Base-by-base conservation (phyloP, 192 early-diverging fungal genomes). In the Dissophora ornata region DNA sequence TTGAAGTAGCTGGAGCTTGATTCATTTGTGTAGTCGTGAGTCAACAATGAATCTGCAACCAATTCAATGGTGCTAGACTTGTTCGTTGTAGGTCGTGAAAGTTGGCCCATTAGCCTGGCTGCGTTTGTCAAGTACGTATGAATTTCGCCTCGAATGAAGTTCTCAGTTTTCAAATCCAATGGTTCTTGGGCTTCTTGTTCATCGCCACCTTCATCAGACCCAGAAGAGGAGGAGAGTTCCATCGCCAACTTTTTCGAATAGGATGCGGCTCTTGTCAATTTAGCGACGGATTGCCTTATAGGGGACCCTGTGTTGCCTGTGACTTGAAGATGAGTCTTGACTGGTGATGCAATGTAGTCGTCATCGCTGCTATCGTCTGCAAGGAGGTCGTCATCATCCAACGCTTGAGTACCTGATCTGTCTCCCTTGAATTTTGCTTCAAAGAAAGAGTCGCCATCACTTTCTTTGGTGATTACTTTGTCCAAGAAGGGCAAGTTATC, bases 41-140 rank as follows among this genome's bases (percentile, higher is more conserved):
- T 50, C 49, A 50, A 21, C 49, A 50, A 26, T 4, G 49, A 50
- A 26, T 50, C 49, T n/a, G 49, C 49, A n/a, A 50, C 2, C 11
- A 50, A 25, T 21, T 50, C 21, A 25, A 50, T 11, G 21, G 10
- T 50, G 49, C 5, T 50, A 11, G 5, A 3, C 26, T 21, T 26
- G n/a, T 50, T 25, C 11, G 22, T 11, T 50, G 45, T 12, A 7
- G 49, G 49, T 7, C 25, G 9, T 26, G 49, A 25, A 21, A 50
- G 24, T 4, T 26, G 2, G 4, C n/a, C 22, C n/a, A 50, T 50
- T 5, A 50, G 25, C 24, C 13, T 26, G 10, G 49, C 49, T 11
- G 49, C 49, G 9, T 26, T 13, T 5, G 25, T 50, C 9, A 50
- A 25, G 2, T 50, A 3, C 26, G 21, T 5, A 13, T 50, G 49